These are phyloP conservation scores for Malus hybrid DNA, from an alignment of 331 rosid genomes.

Conservation along the genomic window DNA sequence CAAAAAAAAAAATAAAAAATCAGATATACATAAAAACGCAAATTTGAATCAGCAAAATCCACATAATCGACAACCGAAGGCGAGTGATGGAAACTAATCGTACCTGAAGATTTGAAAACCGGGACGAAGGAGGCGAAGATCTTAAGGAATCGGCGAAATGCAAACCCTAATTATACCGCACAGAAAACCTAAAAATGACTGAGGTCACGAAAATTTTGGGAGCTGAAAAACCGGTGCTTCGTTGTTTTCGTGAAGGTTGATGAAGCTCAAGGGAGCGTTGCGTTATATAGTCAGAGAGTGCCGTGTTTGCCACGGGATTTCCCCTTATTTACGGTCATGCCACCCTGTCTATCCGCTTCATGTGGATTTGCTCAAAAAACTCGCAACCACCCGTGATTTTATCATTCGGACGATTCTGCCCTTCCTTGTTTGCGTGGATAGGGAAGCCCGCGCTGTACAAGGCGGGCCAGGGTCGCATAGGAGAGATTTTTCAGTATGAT, in stretches of 20 bases:
- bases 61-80: too few species aligned
- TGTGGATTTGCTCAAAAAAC: not conserved
- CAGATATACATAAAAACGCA: not conserved
- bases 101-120: not conserved
- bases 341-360: not conserved
- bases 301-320: not conserved
- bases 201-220: not conserved
- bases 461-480: not conserved
- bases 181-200: not conserved
- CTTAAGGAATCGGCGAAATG: not conserved
- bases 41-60: not conserved
- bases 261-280: fast-evolving
- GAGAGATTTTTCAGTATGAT: too few species aligned
- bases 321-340: not conserved
- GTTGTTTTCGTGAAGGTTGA: not conserved
- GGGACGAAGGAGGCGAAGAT: not conserved
- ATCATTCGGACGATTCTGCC: not conserved
- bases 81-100: not conserved
- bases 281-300: not conserved
- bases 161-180: not conserved
- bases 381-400: not conserved
- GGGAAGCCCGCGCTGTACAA: too few species aligned
- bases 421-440: not conserved
- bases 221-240: not conserved
- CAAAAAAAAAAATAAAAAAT: not conserved